Evolutionary conservation across 2,329 filamentous ascomycete species (phyloP).

Genomic region (Salinomyces thailandicus): DNA sequence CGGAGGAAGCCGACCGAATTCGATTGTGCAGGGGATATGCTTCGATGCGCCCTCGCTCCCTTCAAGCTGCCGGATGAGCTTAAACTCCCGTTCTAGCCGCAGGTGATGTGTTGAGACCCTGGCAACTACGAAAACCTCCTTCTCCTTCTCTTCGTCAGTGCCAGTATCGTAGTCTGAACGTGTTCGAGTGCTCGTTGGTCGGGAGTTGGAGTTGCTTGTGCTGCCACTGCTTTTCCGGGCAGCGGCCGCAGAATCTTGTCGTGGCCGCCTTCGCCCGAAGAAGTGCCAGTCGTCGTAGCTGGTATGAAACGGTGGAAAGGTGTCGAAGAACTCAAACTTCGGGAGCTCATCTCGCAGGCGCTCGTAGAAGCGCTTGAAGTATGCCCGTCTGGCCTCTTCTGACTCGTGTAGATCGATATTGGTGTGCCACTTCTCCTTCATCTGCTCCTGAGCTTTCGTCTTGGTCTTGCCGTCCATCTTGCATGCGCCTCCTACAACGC

Average conservation of each 20-base stretch:
- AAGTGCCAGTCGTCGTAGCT: slow-evolving; percentile 77
- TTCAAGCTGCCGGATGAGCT: slow-evolving; percentile 61
- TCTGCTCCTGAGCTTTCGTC: neutral
- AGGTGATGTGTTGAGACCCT: slow-evolving; percentile 73
- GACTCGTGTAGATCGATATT: neutral
- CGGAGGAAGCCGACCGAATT: slow-evolving; percentile 61
- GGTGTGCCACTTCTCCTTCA: neutral
- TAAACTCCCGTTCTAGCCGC: slow-evolving; percentile 76
- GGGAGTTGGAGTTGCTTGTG: slow-evolving; percentile 30
- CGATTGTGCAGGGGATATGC: slow-evolving; percentile 71
- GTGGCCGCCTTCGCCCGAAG: slow-evolving; percentile 43
- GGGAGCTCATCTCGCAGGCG: slow-evolving; percentile 25
- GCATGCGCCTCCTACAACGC: too few relatives aligned
- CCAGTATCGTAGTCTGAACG: slow-evolving; percentile 19
- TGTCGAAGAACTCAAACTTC: slow-evolving; percentile 28
- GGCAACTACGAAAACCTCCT: slow-evolving; percentile 53
- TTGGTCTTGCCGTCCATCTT: neutral
- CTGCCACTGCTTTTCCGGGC: slow-evolving; percentile 7
- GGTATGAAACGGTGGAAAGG: slow-evolving; percentile 36
- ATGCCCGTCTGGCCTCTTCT: neutral
- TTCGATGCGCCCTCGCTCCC: slow-evolving; percentile 44
- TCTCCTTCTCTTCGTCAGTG: slow-evolving; percentile 18
- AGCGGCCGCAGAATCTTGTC: slow-evolving; percentile 23
- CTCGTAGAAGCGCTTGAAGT: slow-evolving; percentile 22
- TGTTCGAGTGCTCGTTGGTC: slow-evolving; percentile 17